Base-by-base conservation (phyloP, 495 filamentous ascomycete species). In the Beverwykella pulmonaria region DNA sequence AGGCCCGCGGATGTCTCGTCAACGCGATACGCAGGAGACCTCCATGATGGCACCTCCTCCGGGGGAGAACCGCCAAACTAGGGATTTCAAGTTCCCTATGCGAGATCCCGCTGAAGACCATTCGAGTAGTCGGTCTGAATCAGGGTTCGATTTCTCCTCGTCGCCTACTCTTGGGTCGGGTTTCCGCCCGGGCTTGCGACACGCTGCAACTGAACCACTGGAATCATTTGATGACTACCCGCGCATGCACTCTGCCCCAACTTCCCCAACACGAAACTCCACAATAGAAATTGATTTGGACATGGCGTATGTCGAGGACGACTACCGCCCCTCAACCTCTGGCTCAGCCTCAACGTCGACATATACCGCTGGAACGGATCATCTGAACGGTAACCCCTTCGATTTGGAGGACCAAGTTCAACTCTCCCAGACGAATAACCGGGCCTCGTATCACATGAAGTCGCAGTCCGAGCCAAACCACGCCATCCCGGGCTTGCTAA, bases 251-350 rank as follows among this genome's bases (percentile, higher is more conserved):
- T 66, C 64, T 36, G 59, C 64, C 1, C 63, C 69, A 17, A 62
- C 60, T 8, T 76, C 76, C 0, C 75, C 77, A 1, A 23, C 69
- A 1, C 71, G 76, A 2, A 62, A 48, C 3, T 78, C 77, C 0
- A 75, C 77, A 71, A 77, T 79, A 46, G 76, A 79, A 41, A 64
- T 79, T 3, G 75, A 79, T 49, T 52, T 75, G 49, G 70, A 68
- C 1, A 71, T 72, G 34, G 64, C 73, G 0, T 44, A 44, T n/a
- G 39, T 44, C 17, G 39, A 44, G 8, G 61, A 67, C 52, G 72
- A 75, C 22, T 46, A 50, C 9, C 74, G 76, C 1, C 76, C 77
- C 5, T 77, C 74, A 0, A 77, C 76, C 0, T 60, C 77, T 9
- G 63, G 62, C 50, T 79, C 77, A 14, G 55, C 70, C 6, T 67